phyloP scores from a whole-genome alignment of 306 rosid genomes.

The Amphicarpaea edgeworthii region DNA sequence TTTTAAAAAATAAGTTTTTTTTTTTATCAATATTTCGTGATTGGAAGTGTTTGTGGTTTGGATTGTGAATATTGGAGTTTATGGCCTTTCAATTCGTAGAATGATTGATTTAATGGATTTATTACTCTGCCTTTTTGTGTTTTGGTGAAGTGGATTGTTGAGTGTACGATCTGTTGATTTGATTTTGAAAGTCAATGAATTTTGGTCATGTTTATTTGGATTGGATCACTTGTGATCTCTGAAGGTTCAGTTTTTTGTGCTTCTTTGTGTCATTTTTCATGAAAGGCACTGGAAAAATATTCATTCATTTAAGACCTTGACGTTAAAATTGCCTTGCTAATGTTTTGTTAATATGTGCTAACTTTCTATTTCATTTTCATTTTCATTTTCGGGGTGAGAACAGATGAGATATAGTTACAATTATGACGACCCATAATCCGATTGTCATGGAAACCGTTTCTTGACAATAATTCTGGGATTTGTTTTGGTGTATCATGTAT shows the following conservation, averaged over 20 bases:
- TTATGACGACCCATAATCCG: background rate
- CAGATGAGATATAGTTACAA: background rate
- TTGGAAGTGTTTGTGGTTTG: constrained; percentile 14
- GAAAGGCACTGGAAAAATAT: background rate
- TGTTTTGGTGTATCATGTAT: constrained; percentile 5
- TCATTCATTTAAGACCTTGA: background rate
- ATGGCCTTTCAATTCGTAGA: constrained; percentile 2
- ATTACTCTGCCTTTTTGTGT: constrained; percentile 19
- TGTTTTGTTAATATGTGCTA: background rate
- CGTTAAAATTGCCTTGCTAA: constrained; percentile 12
- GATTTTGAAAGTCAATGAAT: background rate
- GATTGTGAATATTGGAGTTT: background rate
- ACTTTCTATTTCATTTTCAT: constrained; percentile 19
- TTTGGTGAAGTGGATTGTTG: constrained; percentile 12
- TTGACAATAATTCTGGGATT: background rate
- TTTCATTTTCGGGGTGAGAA: constrained; percentile 5
- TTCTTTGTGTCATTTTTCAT: constrained; percentile 2
- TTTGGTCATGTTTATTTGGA: constrained; percentile 6
- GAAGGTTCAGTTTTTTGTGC: constrained; percentile 11
- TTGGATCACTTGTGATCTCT: constrained; percentile 15
- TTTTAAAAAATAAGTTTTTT: background rate
- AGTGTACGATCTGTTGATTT: constrained; percentile 32
- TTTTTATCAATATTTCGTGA: background rate
- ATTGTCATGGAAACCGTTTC: background rate
- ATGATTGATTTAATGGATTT: background rate